Evolutionary conservation across 352 stramenopile species (phyloP).

Genomic region (Phytophthora fragariae): DNA sequence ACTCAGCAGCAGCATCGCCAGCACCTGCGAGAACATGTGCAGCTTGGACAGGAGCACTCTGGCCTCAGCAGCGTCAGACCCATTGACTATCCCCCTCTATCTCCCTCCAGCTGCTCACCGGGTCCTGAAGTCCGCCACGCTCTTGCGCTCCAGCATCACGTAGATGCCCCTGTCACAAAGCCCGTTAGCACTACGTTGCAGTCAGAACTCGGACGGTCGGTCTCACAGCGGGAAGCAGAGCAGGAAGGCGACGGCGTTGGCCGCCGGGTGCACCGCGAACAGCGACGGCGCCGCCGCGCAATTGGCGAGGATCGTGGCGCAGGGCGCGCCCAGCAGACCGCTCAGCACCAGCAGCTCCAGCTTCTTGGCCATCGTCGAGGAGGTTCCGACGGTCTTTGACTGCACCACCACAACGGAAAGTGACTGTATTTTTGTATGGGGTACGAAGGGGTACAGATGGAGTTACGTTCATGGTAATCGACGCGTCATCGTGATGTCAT

Average conservation of each 20-base stretch:
- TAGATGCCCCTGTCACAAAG: slow-evolving; percentile 51
- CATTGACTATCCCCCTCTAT: not conserved
- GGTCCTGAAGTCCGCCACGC: slow-evolving; percentile 48
- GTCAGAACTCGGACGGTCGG: too few relatives aligned
- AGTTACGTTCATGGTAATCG: not conserved
- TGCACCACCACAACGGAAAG: not conserved
- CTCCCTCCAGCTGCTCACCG: slow-evolving; percentile 30
- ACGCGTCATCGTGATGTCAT: too few relatives aligned
- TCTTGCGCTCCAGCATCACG: slow-evolving; percentile 68
- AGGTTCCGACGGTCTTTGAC: slow-evolving; percentile 11
- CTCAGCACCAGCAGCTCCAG: slow-evolving; percentile 65
- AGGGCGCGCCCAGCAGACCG: slow-evolving; percentile 57
- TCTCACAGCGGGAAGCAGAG: slow-evolving; percentile 63
- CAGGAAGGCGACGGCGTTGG: slow-evolving; percentile 69
- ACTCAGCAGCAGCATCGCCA: slow-evolving; percentile 58
- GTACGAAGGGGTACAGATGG: not conserved
- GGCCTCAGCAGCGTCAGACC: not conserved
- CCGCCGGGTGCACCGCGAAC: slow-evolving; percentile 68
- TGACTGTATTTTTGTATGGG: slow-evolving; percentile 1
- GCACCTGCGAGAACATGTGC: slow-evolving; percentile 58
- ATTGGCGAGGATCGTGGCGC: slow-evolving; percentile 53
- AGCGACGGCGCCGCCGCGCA: slow-evolving; percentile 45
- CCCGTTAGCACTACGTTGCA: too few relatives aligned
- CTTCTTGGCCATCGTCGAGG: slow-evolving; percentile 53
- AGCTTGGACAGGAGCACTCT: slow-evolving; percentile 55